Evolutionary conservation across 1,284 basidiomycete genomes (phyloP).

Genomic region (Marasmius fiardii): DNA sequence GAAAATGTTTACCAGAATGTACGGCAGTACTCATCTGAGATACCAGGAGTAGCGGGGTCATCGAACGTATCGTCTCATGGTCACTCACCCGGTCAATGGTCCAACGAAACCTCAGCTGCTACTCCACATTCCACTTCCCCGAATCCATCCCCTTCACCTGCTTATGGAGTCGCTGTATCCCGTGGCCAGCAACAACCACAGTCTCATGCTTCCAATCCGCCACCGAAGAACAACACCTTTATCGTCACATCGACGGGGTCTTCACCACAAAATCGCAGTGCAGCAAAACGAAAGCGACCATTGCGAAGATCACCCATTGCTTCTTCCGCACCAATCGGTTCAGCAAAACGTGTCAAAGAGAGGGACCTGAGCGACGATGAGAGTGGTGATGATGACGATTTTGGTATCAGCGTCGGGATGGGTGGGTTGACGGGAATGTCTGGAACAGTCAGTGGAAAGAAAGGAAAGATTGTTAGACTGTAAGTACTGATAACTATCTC

Average conservation of each 20-base stretch:
- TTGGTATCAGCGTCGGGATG: slow-evolving; percentile 37
- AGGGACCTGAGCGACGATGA: slow-evolving; percentile 23
- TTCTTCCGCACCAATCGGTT: slow-evolving; percentile 1
- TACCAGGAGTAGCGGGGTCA: neutral
- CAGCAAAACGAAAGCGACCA: slow-evolving; percentile 9
- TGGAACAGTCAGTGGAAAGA: slow-evolving; percentile 25
- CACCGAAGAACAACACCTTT: neutral
- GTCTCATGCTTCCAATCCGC: neutral
- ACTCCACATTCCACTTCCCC: neutral
- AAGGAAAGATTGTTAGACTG: slow-evolving; percentile 26
- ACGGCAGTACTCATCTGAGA: neutral
- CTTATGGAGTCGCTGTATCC: neutral
- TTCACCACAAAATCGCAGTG: neutral
- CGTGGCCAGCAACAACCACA: neutral
- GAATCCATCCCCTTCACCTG: neutral
- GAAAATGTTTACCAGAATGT: neutral
- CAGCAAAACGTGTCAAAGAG: slow-evolving; percentile 7
- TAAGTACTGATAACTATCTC: slow-evolving; percentile 25
- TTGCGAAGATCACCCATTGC: slow-evolving; percentile 6
- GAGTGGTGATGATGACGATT: slow-evolving; percentile 14
- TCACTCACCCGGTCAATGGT: neutral
- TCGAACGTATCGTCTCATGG: neutral
- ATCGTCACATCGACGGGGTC: neutral
- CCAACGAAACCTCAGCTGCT: neutral
- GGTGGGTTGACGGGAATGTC: slow-evolving; percentile 34